phyloP scores from a whole-genome alignment of 2,329 filamentous ascomycete genomes.

The Penicillium sp. region DNA sequence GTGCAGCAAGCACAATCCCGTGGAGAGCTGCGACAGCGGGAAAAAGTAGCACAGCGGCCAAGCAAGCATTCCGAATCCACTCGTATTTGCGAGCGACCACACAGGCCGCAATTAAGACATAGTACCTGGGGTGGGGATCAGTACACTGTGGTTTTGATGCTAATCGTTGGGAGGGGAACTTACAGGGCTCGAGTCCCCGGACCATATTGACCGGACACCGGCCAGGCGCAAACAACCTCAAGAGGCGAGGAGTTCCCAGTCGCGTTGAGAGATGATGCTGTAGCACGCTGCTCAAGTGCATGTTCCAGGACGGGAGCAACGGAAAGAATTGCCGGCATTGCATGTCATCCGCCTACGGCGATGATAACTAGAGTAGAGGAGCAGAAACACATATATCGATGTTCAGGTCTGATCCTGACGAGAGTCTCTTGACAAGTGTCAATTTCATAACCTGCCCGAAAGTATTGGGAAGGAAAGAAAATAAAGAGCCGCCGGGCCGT shows the following conservation, averaged over 20 bases:
- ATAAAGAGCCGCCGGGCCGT: not conserved
- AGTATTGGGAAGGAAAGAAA: not conserved
- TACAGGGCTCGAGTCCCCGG: constrained; percentile 42
- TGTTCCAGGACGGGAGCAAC: constrained; percentile 7
- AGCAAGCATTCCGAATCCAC: constrained; percentile 61
- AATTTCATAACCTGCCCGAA: not conserved
- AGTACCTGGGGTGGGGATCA: constrained; percentile 49
- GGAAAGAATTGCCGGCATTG: constrained; percentile 22
- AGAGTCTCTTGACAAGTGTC: not conserved
- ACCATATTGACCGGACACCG: constrained; percentile 44
- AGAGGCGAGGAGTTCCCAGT: constrained; percentile 18
- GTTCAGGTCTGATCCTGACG: not conserved
- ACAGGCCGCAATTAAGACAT: constrained; percentile 61
- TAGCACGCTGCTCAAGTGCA: constrained; percentile 16
- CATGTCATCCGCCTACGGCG: constrained; percentile 10
- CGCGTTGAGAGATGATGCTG: constrained; percentile 19
- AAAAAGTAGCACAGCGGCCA: constrained; percentile 60
- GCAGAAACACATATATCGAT: constrained; percentile 10
- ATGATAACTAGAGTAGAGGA: not conserved
- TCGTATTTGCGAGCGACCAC: constrained; percentile 59
- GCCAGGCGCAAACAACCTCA: constrained; percentile 45
- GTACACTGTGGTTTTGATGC: not conserved
- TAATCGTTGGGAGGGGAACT: constrained; percentile 12
- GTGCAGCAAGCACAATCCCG: constrained; percentile 56
- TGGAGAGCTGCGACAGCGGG: constrained; percentile 63